phyloP scores from a whole-genome alignment of 108 stramenopile species.

The Schizochytrium sp. region DNA sequence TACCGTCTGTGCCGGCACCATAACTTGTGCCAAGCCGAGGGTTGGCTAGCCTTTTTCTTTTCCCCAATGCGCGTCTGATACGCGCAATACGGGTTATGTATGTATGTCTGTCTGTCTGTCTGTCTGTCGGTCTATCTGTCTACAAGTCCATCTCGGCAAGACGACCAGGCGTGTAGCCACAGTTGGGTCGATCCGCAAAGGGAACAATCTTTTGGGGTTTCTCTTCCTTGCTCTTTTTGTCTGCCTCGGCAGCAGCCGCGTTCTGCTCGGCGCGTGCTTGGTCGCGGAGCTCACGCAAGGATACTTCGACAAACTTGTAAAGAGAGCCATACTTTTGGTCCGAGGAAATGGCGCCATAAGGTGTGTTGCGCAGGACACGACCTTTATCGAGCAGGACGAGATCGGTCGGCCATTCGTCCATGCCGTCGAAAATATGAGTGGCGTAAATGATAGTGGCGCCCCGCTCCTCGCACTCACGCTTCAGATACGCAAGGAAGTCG shows the following conservation, averaged over 20 bases:
- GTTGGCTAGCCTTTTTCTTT: too few species aligned
- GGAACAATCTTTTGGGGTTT: neutral
- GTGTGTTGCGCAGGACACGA: neutral
- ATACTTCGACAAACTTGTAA: neutral
- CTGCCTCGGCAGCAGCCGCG: neutral
- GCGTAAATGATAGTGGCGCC: conserved; percentile 93
- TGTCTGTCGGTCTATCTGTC: neutral
- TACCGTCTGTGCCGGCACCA: neutral
- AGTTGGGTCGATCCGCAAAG: neutral
- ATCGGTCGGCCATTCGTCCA: conserved; percentile 71
- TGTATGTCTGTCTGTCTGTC: too few species aligned
- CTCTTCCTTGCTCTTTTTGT: neutral
- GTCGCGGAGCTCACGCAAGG: neutral
- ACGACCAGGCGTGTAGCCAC: neutral
- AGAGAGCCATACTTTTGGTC: neutral
- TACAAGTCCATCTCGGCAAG: neutral
- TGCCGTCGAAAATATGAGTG: conserved; percentile 94
- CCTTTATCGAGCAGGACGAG: conserved; percentile 26
- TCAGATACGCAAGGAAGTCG: conserved; percentile 81
- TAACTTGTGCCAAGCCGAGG: too few species aligned
- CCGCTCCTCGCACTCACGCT: conserved; percentile 70
- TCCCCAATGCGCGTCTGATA: too few species aligned
- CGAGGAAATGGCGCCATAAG: neutral
- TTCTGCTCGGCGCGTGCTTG: neutral
- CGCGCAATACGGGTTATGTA: too few species aligned